Base-by-base conservation (phyloP, 2,329 filamentous ascomycete species). In the Apiospora arundinis region DNA sequence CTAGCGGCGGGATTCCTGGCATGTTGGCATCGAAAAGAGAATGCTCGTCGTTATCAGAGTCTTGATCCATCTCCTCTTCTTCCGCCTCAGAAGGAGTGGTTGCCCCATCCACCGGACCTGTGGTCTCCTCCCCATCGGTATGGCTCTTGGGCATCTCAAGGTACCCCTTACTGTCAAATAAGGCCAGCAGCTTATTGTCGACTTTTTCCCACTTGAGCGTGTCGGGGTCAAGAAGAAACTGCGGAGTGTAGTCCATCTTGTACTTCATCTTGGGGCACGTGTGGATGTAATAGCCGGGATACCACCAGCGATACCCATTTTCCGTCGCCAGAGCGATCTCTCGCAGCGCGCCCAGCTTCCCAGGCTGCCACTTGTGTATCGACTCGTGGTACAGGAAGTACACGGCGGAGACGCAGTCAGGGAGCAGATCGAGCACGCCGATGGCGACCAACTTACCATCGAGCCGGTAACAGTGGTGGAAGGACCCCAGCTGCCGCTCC, bases 341-440 rank as follows among this genome's bases (percentile, higher is more conserved):
- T 73, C 91, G 85, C 73, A 95, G 80, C 1, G 93, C 93, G 46
- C 92, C 91, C 6, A 95, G 81, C 80, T 95, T 96, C 0, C 93
- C 93, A 42, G 93, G 92, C 32, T 87, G 87, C 82, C 89, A 91
- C 71, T 86, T 85, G 75, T 92, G 90, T 69, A 94, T 90, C 74
- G 92, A 92, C 77, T 92, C 90, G 77, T 95, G 89, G 77, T 96
- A 96, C 73, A 96, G 82, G 78, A 96, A 94, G 82, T 96, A 96
- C 14, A 96, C 93, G 5, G 92, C 92, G 76, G 93, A 95, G 68
- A 96, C 92, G 74, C 90, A 91, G 71, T 93, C 85, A 0, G 93
- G 93, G 0, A 96, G 84, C 11, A 96, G 85, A 78, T 96, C 93
- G 6, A 96, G 83, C 1, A 96, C 92, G 0, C 91, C 91, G 74